Conservation (phyloP, 2,329 filamentous ascomycete species). For the Arthrobotrys sinensis region DNA sequence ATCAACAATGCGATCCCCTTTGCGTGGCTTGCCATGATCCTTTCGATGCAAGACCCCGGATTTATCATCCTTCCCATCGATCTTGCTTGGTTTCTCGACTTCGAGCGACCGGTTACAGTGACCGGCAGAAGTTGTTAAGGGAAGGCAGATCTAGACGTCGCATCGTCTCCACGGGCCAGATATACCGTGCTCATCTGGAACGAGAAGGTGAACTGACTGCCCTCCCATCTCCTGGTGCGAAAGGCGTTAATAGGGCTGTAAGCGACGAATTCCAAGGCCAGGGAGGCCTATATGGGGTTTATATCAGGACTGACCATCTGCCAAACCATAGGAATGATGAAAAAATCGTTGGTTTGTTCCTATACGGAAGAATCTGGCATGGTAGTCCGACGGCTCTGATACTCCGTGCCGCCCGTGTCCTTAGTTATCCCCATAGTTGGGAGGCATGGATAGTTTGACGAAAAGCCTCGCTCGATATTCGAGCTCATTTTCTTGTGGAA, state of each 20-base stretch:
- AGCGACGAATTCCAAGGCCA: neutral
- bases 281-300: neutral
- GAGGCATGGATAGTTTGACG: neutral
- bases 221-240: neutral
- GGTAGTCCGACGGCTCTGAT: conserved; percentile 32
- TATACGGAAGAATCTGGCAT: conserved; percentile 1
- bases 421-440: neutral
- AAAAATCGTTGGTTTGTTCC: neutral
- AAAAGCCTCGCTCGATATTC: neutral
- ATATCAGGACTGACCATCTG: neutral
- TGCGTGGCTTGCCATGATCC: conserved; percentile 17
- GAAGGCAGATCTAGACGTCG: neutral
- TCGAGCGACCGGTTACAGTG: neutral
- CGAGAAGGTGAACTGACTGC: neutral
- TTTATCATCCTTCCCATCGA: conserved; percentile 8
- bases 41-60: neutral
- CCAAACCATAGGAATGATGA: neutral
- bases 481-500: neutral
- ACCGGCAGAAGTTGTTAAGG: neutral
- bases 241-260: too few species aligned
- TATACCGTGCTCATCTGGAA: conserved; percentile 23
- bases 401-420: conserved; percentile 11
- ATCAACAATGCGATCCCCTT: conserved; percentile 28
- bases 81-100: conserved; percentile 5
- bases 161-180: conserved; percentile 6